Conservation (phyloP, 2,329 filamentous ascomycete species). For the Dothideomycetes sp. region DNA sequence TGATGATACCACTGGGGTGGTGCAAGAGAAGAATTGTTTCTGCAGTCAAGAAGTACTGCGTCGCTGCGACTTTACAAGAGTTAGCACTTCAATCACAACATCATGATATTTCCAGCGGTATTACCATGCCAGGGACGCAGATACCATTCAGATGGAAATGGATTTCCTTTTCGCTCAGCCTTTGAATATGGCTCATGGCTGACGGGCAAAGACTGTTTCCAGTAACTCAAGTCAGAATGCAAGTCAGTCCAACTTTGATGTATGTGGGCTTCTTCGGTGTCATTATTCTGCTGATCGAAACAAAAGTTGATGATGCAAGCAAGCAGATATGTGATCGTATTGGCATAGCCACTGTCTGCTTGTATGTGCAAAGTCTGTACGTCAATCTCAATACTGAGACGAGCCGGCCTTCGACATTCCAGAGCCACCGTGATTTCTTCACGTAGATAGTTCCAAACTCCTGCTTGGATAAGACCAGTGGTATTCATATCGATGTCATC, state of each 20-base stretch:
- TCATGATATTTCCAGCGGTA: neutral
- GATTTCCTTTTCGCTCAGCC: constrained; percentile 14
- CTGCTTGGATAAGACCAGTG: constrained; percentile 30
- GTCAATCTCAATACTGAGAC: constrained; percentile 1
- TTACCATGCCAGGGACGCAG: constrained; percentile 37
- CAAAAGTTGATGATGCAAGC: constrained; percentile 36
- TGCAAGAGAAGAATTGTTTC: neutral
- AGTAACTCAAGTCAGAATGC: constrained; percentile 20
- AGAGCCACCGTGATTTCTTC: constrained; percentile 48
- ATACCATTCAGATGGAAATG: constrained; percentile 34
- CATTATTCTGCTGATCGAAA: constrained; percentile 19
- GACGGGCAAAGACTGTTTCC: constrained; percentile 27
- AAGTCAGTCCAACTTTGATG: neutral
- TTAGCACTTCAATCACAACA: neutral
- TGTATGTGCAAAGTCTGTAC: neutral
- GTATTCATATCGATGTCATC: constrained; percentile 18
- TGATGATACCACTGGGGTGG: too few relatives aligned
- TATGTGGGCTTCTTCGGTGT: too few relatives aligned
- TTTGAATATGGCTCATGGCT: constrained; percentile 28
- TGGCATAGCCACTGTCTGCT: constrained; percentile 31
- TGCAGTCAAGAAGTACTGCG: constrained; percentile 5
- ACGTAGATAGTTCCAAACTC: constrained; percentile 44
- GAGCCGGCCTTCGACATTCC: constrained; percentile 20
- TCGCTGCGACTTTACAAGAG: neutral
- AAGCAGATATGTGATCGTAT: constrained; percentile 35